Evolutionary conservation across 768 basidiomycete species (phyloP).

Genomic region (Suillus ampliporus): DNA sequence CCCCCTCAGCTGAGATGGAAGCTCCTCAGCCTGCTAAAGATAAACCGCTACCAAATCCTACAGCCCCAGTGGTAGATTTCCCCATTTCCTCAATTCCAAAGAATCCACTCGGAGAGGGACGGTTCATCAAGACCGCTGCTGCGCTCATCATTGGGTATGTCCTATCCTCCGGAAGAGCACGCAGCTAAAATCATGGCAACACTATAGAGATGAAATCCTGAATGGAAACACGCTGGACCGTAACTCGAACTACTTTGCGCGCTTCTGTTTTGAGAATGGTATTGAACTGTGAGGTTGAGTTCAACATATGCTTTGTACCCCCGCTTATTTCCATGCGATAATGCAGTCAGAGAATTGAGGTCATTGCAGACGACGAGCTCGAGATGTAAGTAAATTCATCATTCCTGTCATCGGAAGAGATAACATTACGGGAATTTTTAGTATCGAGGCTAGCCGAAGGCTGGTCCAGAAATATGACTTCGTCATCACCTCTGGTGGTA

Average conservation of each 20-base stretch:
- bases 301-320: neutral
- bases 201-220: constrained; percentile 83
- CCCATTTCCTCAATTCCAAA: constrained; percentile 60
- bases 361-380: constrained; percentile 87
- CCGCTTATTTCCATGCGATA: constrained; percentile 14
- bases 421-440: constrained; percentile 34
- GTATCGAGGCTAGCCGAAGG: constrained; percentile 82
- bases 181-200: neutral
- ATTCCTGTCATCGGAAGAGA: neutral
- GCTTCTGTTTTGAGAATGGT: constrained; percentile 88
- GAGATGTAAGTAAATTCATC: constrained; percentile 62
- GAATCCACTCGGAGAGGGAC: constrained; percentile 74
- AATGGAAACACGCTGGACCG: constrained; percentile 89
- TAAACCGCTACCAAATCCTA: neutral
- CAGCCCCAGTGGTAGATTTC: constrained; percentile 36
- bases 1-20: neutral
- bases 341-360: constrained; percentile 83
- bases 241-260: constrained; percentile 87
- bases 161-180: neutral
- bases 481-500: constrained; percentile 90
- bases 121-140: constrained; percentile 73
- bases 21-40: neutral
- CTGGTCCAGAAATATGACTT: constrained; percentile 87
- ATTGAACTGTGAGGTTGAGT: constrained; percentile 66
- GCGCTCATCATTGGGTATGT: constrained; percentile 78